Conservation (phyloP, 2,329 filamentous ascomycete species). For the Davidsoniella eucalypti region DNA sequence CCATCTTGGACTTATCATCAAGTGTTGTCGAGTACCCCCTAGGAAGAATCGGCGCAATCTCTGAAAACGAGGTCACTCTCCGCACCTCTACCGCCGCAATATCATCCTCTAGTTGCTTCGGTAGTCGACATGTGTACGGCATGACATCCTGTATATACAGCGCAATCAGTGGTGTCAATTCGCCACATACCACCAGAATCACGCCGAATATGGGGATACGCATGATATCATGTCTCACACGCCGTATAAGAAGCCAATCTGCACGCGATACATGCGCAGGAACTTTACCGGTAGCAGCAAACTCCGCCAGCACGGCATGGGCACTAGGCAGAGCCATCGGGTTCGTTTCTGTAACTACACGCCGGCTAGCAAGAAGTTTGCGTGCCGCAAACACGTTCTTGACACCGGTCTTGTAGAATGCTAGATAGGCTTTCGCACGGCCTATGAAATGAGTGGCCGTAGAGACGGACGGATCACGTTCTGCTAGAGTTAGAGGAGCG, state of each 20-base stretch:
- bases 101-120: slow-evolving; percentile 45
- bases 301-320: slow-evolving; percentile 20
- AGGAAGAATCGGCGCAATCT: slow-evolving; percentile 20
- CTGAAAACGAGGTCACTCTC: slow-evolving; percentile 32
- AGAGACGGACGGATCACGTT: slow-evolving; percentile 23
- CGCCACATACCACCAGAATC: slow-evolving; percentile 62
- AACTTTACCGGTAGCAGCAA: slow-evolving; percentile 52
- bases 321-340: slow-evolving; percentile 29
- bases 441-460: slow-evolving; percentile 35
- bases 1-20: slow-evolving; percentile 1
- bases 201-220: slow-evolving; percentile 65
- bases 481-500: slow-evolving; percentile 47
- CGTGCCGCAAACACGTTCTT: slow-evolving; percentile 58
- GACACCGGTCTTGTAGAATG: slow-evolving; percentile 79
- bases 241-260: slow-evolving; percentile 52
- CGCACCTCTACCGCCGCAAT: slow-evolving; percentile 26
- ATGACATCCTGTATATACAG: slow-evolving; percentile 53
- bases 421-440: slow-evolving; percentile 58
- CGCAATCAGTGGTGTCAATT: slow-evolving; percentile 71
- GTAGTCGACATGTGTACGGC: slow-evolving; percentile 70
- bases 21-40: slow-evolving; percentile 19
- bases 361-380: slow-evolving; percentile 30
- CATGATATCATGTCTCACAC: slow-evolving; percentile 56
- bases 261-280: slow-evolving; percentile 35
- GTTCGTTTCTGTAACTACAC: slow-evolving; percentile 14